Base-by-base conservation (phyloP, 2,329 filamentous ascomycete genomes). In the Fonsecaea multimorphosa region DNA sequence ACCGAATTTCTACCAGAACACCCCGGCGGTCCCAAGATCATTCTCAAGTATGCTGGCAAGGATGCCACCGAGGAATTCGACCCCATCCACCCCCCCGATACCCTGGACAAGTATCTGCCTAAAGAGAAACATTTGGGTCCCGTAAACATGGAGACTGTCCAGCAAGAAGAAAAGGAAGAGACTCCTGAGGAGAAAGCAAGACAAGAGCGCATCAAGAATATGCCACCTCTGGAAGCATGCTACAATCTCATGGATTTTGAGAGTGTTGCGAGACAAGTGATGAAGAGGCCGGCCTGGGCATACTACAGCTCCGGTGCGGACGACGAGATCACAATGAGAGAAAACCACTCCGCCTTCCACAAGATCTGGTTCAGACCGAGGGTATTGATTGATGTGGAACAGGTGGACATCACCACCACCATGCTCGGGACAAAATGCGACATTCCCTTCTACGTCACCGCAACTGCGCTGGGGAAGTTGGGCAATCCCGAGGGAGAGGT, bases 191-290 rank as follows among this genome's bases (percentile, higher is more conserved):
- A 94, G 83, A 86, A 78, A 34, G 91, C 87, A 65, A 86, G 94
- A 63, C 88, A 90, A 78, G 85, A 93, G 76, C 87, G 91, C 63
- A 86, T 93, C 64, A 82, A 85, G 72, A 81, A 85, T 66, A 96
- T 93, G 87, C 93, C 93, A 0, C 82, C 88, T 54, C 82, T 97
- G 66, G 89, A 91, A 71, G 91, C 96, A 77, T 97, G 93, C 82
- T 97, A 93, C 79, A 97, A 97, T 77, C 80, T 97, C 67, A 87
- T 95, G 81, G 95, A 99, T 80, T 99, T 99, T 77, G 95, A 99
- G 83, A 88, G 92, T 2, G 94, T 98, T 38, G 95, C 95, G 5
- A 88, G 90, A 73, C 84, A 87, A 44, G 87, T 96, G 63, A 97
- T 98, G 94, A 97, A 96, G 86, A 96, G 91, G 82, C 90, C 89